These are phyloP conservation scores for Pontederia paniculata DNA, from an alignment of 176 grass and related monocot genomes.

Conservation along the genomic window DNA sequence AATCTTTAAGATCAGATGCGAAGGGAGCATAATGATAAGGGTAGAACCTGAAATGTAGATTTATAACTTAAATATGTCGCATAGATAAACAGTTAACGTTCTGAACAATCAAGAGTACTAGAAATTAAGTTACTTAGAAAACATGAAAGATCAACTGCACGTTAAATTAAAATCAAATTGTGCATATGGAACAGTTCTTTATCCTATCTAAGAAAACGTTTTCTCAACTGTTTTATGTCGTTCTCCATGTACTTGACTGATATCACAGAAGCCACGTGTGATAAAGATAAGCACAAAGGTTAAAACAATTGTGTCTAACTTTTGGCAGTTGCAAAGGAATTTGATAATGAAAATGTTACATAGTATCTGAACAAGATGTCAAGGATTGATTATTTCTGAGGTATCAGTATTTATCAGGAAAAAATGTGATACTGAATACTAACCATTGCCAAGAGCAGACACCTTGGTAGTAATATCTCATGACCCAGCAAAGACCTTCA, in stretches of 20 bases:
- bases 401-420: slow-evolving; percentile 6
- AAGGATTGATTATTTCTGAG: slow-evolving; percentile 10
- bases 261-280: not conserved
- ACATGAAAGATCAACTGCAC: too few relatives aligned
- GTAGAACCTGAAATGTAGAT: slow-evolving; percentile 57
- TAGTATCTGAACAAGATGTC: slow-evolving; percentile 7
- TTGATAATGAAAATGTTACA: not conserved
- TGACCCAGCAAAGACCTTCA: slow-evolving; percentile 99
- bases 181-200: too few relatives aligned
- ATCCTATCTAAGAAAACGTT: not conserved
- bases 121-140: too few relatives aligned
- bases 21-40: slow-evolving; percentile 98
- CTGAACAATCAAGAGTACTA: not conserved
- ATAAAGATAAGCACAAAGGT: not conserved
- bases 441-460: slow-evolving; percentile 99
- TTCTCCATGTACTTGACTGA: too few relatives aligned
- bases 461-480: slow-evolving; percentile 98
- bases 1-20: slow-evolving; percentile 70
- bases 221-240: too few relatives aligned
- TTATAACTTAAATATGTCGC: not conserved
- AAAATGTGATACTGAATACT: slow-evolving; percentile 22
- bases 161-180: too few relatives aligned
- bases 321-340: not conserved
- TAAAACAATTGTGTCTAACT: not conserved
- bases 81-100: not conserved